Percentiles rank a stretch among this genome's conserved stretches.
These are phyloP conservation scores for Curvularia sp. DNA, from an alignment of 2,329 filamentous ascomycete species.

Conservation along the genomic window DNA sequence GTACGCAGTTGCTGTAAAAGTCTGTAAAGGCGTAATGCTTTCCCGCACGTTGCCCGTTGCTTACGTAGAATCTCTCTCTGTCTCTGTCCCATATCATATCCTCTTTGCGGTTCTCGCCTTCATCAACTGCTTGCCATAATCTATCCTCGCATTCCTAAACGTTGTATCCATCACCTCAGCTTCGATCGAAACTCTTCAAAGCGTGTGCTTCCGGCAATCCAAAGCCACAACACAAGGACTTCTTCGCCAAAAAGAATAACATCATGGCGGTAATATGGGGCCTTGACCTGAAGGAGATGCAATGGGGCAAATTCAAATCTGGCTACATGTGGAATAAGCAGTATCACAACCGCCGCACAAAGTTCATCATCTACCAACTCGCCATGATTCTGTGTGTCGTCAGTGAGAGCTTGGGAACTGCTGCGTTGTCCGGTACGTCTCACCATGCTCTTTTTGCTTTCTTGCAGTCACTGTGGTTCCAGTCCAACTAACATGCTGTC, in stretches of 20 bases:
- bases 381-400: slow-evolving; percentile 66
- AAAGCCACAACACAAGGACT: background rate
- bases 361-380: slow-evolving; percentile 67
- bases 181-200: background rate
- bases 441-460: too few species aligned
- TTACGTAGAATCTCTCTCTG: background rate
- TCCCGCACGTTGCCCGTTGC: background rate
- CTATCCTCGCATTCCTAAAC: background rate
- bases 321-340: slow-evolving; percentile 65
- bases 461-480: too few species aligned
- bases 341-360: slow-evolving; percentile 64
- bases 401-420: slow-evolving; percentile 64
- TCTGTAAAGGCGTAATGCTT: background rate
- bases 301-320: slow-evolving; percentile 65
- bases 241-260: background rate
- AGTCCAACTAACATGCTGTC: background rate
- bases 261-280: slow-evolving; percentile 62
- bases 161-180: background rate
- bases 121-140: background rate
- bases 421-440: slow-evolving; percentile 60
- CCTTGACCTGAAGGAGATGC: slow-evolving; percentile 63
- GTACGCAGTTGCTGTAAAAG: slow-evolving; percentile 4
- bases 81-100: background rate
- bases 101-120: background rate
- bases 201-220: background rate